These are phyloP conservation scores for Solanum commersonii DNA, from an alignment of 257 asterid species.

Conservation along the genomic window DNA sequence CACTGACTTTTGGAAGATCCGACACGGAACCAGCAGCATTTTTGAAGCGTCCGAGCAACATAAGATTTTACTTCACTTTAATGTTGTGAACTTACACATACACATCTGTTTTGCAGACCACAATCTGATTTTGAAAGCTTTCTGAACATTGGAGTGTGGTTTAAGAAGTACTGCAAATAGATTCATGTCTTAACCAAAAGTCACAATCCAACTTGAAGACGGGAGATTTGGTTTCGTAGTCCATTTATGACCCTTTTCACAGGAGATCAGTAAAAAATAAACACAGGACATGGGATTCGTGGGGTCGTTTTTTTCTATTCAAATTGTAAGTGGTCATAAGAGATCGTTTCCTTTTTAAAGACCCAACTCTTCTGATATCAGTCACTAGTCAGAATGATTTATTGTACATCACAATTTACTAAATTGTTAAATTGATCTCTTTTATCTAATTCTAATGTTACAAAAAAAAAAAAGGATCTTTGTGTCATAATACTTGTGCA, in stretches of 20 bases:
- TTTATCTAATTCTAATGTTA: too few relatives aligned
- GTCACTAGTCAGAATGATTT: not conserved
- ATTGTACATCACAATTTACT: not conserved
- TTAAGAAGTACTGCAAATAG: slow-evolving; percentile 69
- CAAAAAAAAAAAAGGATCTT: not conserved
- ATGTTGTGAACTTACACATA: not conserved
- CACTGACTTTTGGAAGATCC: not conserved
- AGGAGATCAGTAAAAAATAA: not conserved
- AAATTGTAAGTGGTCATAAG: not conserved
- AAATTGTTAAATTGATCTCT: not conserved
- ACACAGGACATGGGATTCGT: not conserved
- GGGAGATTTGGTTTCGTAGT: not conserved
- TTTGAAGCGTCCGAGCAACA: not conserved
- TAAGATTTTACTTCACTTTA: not conserved
- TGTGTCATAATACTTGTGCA: not conserved
- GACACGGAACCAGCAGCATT: not conserved
- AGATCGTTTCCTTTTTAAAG: not conserved
- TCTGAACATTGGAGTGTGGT: slow-evolving; percentile 77
- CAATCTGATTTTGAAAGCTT: slow-evolving; percentile 88
- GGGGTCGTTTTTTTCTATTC: not conserved
- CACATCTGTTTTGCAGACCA: slow-evolving; percentile 46
- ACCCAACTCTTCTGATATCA: not conserved
- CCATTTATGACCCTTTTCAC: not conserved
- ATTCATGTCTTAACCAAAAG: not conserved
- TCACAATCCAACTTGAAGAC: not conserved